Conservation (phyloP, 306 rosid genomes). For the Vigna radiata region DNA sequence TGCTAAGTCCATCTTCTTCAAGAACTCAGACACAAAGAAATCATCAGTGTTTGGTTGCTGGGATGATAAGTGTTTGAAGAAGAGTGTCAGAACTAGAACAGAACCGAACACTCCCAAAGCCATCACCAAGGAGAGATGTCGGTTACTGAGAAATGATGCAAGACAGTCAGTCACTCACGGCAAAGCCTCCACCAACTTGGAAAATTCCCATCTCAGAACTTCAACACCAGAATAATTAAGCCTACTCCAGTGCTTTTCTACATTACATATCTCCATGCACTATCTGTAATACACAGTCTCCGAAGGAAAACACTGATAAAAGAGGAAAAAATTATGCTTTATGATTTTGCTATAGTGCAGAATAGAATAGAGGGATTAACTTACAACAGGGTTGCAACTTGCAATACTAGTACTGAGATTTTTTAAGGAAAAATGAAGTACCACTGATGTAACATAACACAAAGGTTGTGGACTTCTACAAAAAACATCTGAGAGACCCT, state of each 20-base stretch:
- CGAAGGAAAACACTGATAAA: not conserved
- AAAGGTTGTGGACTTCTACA: constrained; percentile 42
- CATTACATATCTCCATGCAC: constrained; percentile 38
- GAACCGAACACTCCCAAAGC: constrained; percentile 61
- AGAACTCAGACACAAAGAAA: constrained; percentile 67
- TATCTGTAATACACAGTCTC: not conserved
- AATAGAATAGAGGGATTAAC: constrained; percentile 30
- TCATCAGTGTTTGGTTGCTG: constrained; percentile 85
- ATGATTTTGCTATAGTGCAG: constrained; percentile 27
- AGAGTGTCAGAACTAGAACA: constrained; percentile 63
- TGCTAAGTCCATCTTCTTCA: constrained; percentile 54
- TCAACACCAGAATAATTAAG: constrained; percentile 43
- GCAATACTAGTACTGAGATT: not conserved
- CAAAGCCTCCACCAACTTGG: constrained; percentile 40
- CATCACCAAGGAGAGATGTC: constrained; percentile 47
- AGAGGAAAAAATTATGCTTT: too few species aligned
- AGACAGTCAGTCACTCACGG: constrained; percentile 6
- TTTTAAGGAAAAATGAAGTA: constrained; percentile 28
- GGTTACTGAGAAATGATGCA: constrained; percentile 25
- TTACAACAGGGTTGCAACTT: constrained; percentile 8
- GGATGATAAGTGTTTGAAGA: constrained; percentile 64
- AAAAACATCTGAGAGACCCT: constrained; percentile 57
- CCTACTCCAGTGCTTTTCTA: constrained; percentile 40
- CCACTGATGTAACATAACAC: not conserved
- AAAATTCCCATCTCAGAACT: constrained; percentile 44